These are phyloP conservation scores for Chlamydomonas eustigma DNA, from an alignment of 139 green algal genomes.

Conservation along the genomic window DNA sequence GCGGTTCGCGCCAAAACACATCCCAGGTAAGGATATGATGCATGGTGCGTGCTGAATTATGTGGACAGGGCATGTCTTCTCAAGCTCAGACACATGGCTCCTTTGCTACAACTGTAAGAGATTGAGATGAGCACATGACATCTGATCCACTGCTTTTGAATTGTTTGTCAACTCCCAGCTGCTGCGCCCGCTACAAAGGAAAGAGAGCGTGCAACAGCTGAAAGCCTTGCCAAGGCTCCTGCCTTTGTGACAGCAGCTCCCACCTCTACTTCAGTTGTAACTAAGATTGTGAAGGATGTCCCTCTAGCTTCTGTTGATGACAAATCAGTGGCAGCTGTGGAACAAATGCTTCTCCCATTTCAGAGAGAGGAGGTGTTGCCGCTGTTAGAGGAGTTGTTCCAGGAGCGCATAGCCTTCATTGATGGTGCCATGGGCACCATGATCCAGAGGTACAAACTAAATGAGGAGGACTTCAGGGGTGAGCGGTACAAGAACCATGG, in stretches of 20 bases:
- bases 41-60: not conserved
- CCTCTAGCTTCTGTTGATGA: not conserved
- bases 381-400: constrained; percentile 73
- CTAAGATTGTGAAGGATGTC: not conserved
- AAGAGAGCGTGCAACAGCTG: not conserved
- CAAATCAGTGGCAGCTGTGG: not conserved
- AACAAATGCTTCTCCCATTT: not conserved
- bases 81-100: not conserved
- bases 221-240: not conserved
- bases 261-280: not conserved
- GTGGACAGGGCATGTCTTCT: not conserved
- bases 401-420: constrained; percentile 90
- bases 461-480: constrained; percentile 88
- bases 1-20: not conserved
- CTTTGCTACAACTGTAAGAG: not conserved
- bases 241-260: not conserved
- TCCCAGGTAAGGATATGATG: not conserved
- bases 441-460: constrained; percentile 82
- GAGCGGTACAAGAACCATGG: constrained; percentile 68
- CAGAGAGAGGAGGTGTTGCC: not conserved
- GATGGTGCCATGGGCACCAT: constrained; percentile 93
- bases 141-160: not conserved
- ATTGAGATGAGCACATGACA: not conserved
- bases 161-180: not conserved
- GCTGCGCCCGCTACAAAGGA: not conserved